These are phyloP conservation scores for Fusarium xyrophilum DNA, from an alignment of 2,329 filamentous ascomycete genomes.

Conservation along the genomic window DNA sequence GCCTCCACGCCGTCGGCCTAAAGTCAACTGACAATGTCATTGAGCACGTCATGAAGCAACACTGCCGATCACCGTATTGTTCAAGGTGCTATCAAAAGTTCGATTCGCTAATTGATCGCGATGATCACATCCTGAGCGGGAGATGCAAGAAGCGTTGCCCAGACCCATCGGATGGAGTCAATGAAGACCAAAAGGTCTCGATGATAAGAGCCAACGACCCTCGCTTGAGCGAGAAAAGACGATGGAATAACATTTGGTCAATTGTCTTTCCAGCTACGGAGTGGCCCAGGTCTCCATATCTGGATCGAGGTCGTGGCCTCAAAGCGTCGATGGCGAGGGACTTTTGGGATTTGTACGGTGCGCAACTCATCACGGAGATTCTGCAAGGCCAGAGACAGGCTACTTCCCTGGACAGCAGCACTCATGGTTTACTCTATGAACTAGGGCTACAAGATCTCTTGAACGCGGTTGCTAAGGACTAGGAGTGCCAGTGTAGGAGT, in stretches of 20 bases:
- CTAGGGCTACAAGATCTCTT: background rate
- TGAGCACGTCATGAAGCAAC: background rate
- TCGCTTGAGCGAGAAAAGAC: background rate
- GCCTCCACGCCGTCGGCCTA: fast-evolving
- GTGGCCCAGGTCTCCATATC: background rate
- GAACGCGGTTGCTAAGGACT: no score
- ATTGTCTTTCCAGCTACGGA: background rate
- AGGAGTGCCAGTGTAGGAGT: no score
- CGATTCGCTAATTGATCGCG: background rate
- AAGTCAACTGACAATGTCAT: background rate
- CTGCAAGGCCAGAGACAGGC: fast-evolving
- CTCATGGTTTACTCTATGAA: background rate
- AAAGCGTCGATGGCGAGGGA: background rate
- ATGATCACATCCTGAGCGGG: background rate
- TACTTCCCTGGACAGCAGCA: no score
- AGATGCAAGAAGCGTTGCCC: background rate
- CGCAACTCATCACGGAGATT: background rate
- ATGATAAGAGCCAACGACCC: background rate
- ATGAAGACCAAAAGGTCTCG: background rate
- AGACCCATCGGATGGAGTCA: background rate
- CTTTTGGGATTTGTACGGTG: background rate
- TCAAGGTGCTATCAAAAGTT: background rate
- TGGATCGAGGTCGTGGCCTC: background rate
- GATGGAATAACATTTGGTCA: background rate
- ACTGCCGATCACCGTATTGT: background rate